Conservation (phyloP, 257 asterid genomes). For the Solanum etuberosum region DNA sequence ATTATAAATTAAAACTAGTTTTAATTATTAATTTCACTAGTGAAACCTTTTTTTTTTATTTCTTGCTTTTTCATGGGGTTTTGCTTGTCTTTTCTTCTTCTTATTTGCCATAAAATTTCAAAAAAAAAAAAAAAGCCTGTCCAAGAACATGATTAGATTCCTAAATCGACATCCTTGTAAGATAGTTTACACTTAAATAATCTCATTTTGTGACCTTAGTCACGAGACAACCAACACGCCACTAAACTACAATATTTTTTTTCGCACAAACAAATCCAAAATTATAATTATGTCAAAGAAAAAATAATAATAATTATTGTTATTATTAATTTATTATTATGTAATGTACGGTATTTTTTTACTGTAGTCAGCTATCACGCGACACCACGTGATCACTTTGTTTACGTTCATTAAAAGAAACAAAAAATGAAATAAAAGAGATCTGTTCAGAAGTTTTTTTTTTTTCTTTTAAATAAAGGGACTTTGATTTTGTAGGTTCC, state of each 20-base stretch:
- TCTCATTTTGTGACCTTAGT: constrained; percentile 17
- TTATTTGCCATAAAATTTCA: neutral
- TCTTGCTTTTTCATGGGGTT: constrained; percentile 5
- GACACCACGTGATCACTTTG: constrained; percentile 54
- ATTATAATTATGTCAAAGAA: neutral
- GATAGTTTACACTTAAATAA: constrained; percentile 20
- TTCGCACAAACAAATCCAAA: constrained; percentile 7
- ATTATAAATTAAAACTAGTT: neutral
- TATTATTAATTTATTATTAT: neutral
- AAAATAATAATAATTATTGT: neutral
- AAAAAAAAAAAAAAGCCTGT: neutral
- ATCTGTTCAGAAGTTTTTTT: neutral
- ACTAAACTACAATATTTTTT: neutral
- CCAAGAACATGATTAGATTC: constrained; percentile 38
- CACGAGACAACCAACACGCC: constrained; percentile 37
- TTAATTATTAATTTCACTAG: neutral
- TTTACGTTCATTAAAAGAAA: neutral
- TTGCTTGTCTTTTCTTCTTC: constrained; percentile 3
- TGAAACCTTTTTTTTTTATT: neutral
- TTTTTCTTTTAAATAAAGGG: neutral
- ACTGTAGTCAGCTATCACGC: constrained; percentile 47
- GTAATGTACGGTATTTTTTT: constrained; percentile 14
- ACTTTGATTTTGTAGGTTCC: neutral
- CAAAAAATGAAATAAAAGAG: neutral
- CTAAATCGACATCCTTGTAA: constrained; percentile 30